phyloP scores from a whole-genome alignment of 768 basidiomycete genomes.

The Termitomyces sp. region DNA sequence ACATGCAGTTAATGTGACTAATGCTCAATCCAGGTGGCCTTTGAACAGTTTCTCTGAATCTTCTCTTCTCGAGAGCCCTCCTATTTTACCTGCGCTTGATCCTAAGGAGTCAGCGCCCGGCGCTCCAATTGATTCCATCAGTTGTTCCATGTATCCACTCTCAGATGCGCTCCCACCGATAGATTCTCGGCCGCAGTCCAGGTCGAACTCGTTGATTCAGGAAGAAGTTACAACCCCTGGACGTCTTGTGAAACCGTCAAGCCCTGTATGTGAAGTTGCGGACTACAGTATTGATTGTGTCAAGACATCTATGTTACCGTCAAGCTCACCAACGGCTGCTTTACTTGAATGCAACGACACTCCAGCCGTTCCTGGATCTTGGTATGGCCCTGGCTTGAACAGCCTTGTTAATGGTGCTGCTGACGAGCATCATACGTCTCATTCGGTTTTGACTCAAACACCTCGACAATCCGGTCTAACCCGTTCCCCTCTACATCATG shows the following conservation, averaged over 20 bases:
- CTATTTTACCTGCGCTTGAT: too few species aligned
- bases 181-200: neutral
- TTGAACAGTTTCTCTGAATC: neutral
- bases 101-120: neutral
- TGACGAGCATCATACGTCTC: neutral
- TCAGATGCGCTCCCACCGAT: neutral
- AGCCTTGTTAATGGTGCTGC: neutral
- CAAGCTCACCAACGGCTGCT: neutral
- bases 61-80: neutral
- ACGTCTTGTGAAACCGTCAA: neutral
- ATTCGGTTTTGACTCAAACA: neutral
- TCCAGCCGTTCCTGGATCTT: constrained; percentile 1
- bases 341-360: neutral
- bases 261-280: neutral
- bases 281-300: neutral
- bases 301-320: neutral
- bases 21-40: neutral
- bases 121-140: neutral
- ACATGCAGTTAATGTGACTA: neutral
- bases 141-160: constrained; percentile 4
- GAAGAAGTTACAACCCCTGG: neutral
- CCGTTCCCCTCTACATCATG: constrained; percentile 20
- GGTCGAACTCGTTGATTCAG: neutral
- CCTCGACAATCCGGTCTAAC: neutral
- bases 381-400: constrained; percentile 11